These are phyloP conservation scores for Penicillium oxalicum DNA, from an alignment of 2,329 filamentous ascomycete species.

Conservation along the genomic window DNA sequence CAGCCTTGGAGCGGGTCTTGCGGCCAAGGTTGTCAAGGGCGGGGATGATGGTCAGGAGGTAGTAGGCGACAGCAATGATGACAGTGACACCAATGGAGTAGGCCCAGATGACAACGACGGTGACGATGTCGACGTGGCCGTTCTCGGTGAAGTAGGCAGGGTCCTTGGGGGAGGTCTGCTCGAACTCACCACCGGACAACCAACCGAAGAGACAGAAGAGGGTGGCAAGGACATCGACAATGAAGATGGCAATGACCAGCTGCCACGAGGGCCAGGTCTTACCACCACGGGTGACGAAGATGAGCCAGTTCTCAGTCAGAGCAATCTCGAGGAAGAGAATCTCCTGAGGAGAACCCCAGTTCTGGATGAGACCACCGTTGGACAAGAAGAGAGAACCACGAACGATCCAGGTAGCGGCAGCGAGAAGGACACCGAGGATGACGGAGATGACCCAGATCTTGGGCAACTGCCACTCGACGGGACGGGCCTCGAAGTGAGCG, in stretches of 20 bases:
- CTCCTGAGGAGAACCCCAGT: slow-evolving; percentile 68
- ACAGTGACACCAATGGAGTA: slow-evolving; percentile 51
- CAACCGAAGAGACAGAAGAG: slow-evolving; percentile 72
- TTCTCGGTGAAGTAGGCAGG: slow-evolving; percentile 36
- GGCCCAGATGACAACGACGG: slow-evolving; percentile 48
- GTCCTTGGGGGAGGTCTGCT: slow-evolving; percentile 24
- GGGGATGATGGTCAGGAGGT: slow-evolving; percentile 42
- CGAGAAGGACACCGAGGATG: slow-evolving; percentile 59
- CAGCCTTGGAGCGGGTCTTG: slow-evolving; percentile 46
- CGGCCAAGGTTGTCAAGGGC: slow-evolving; percentile 48
- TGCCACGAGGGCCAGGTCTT: slow-evolving; percentile 71
- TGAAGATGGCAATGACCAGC: slow-evolving; percentile 63
- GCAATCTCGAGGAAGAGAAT: slow-evolving; percentile 87
- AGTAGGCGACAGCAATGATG: slow-evolving; percentile 50
- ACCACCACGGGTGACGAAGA: slow-evolving; percentile 87
- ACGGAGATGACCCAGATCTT: slow-evolving; percentile 69
- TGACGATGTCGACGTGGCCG: slow-evolving; percentile 54
- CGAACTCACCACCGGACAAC: slow-evolving; percentile 53
- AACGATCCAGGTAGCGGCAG: slow-evolving; percentile 65
- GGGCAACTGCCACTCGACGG: slow-evolving; percentile 73
- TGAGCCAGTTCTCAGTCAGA: slow-evolving; percentile 91
- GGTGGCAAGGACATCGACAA: slow-evolving; percentile 65
- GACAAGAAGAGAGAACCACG: slow-evolving; percentile 63
- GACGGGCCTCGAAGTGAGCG: slow-evolving; percentile 66
- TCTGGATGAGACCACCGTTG: slow-evolving; percentile 67